Conservation (phyloP, 176 grass and related monocot species). For the Otatea glauca region DNA sequence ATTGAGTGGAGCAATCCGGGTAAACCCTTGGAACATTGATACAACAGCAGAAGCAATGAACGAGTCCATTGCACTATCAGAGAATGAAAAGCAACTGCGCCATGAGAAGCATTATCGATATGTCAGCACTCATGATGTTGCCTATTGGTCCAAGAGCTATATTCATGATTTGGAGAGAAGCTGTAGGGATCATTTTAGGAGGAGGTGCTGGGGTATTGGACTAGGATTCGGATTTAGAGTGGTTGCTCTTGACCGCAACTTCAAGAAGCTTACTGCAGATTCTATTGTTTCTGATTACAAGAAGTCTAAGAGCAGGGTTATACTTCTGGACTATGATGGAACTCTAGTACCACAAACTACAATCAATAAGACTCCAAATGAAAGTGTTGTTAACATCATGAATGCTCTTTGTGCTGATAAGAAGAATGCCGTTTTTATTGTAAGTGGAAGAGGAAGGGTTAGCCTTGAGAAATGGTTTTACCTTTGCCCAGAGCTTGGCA, state of each 20-base stretch:
- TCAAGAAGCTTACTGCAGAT: conserved; percentile 50
- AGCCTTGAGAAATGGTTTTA: conserved; percentile 56
- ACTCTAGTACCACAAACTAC: conserved; percentile 49
- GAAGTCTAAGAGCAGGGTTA: conserved; percentile 49
- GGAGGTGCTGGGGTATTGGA: conserved; percentile 49
- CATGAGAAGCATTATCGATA: conserved; percentile 53
- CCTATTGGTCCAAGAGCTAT: conserved; percentile 55
- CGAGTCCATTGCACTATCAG: conserved; percentile 45
- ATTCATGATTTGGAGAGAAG: conserved; percentile 52
- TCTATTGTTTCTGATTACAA: conserved; percentile 60
- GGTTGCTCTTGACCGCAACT: conserved; percentile 53
- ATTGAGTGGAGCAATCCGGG: conserved; percentile 48
- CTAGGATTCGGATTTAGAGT: conserved; percentile 58
- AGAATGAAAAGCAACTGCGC: conserved; percentile 48
- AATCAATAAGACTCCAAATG: conserved; percentile 41
- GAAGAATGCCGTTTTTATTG: conserved; percentile 52
- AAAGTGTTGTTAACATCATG: conserved; percentile 49
- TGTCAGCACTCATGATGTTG: conserved; percentile 45
- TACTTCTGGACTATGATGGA: conserved; percentile 54
- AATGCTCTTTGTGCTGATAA: conserved; percentile 47
- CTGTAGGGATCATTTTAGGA: conserved; percentile 52
- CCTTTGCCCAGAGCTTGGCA: conserved; percentile 56
- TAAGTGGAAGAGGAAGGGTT: conserved; percentile 51
- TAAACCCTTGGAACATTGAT: conserved; percentile 51
- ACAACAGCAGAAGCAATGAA: conserved; percentile 56